Conservation (phyloP, 345 rosid genomes). For the Gossypium thurberi region DNA sequence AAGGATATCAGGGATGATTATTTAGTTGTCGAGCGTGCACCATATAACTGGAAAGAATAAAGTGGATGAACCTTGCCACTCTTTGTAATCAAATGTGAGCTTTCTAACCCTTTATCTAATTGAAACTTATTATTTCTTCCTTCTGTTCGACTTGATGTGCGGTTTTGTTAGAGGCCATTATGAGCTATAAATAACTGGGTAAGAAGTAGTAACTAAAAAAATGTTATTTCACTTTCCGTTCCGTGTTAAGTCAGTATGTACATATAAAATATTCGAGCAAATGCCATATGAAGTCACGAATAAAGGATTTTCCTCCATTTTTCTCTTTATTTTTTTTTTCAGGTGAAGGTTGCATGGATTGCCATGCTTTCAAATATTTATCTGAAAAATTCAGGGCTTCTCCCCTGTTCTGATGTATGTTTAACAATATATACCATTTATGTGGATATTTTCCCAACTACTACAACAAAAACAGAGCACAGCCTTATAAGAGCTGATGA, state of each 20-base stretch:
- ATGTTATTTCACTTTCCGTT: not conserved
- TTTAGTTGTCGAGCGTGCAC: conserved; percentile 55
- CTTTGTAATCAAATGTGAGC: not conserved
- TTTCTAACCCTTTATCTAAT: not conserved
- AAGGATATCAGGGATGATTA: conserved; percentile 76
- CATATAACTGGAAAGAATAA: conserved; percentile 28
- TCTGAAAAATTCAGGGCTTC: not conserved
- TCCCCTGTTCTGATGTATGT: not conserved
- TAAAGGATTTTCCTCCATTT: not conserved
- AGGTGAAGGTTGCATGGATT: not conserved
- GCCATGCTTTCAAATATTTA: not conserved
- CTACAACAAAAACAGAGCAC: not conserved
- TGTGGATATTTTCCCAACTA: not conserved
- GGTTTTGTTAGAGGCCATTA: not conserved
- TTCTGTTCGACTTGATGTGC: not conserved
- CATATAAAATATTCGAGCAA: not conserved
- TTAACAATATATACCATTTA: not conserved
- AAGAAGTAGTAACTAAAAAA: not conserved
- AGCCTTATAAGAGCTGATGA: not conserved
- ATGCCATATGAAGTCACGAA: not conserved
- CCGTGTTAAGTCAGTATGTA: not conserved
- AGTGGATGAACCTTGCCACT: too few species aligned
- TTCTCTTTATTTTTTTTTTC: not conserved
- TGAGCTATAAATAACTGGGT: not conserved
- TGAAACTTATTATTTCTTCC: not conserved